These are phyloP conservation scores for Rhododendron molle DNA, from an alignment of 148 eudicot genomes.

Conservation along the genomic window DNA sequence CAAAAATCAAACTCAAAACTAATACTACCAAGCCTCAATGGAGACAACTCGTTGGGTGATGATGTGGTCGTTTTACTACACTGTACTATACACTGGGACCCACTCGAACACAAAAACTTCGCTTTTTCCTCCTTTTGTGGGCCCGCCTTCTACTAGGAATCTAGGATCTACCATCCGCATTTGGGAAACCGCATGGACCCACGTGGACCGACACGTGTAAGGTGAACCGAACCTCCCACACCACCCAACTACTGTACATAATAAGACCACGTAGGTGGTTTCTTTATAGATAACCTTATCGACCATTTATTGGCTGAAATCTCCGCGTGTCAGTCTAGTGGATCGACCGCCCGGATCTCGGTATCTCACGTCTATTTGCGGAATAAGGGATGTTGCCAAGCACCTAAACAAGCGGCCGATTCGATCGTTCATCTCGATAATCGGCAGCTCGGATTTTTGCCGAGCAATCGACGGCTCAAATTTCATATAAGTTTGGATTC, in stretches of 20 bases:
- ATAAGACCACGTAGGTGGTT: not conserved
- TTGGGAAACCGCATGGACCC: not conserved
- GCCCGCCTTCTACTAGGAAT: not conserved
- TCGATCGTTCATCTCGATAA: too few relatives aligned
- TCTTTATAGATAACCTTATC: not conserved
- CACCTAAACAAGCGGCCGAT: too few relatives aligned
- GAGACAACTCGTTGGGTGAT: too few relatives aligned
- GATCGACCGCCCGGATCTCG: not conserved
- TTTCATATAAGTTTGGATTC: too few relatives aligned
- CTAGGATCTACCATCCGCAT: too few relatives aligned
- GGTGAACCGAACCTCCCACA: not conserved
- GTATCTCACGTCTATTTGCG: not conserved
- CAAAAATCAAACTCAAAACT: too few relatives aligned
- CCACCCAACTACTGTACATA: not conserved
- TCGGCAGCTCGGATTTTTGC: fast-evolving
- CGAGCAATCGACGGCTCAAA: too few relatives aligned
- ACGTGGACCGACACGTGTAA: not conserved
- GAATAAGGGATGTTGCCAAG: too few relatives aligned
- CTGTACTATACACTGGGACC: not conserved
- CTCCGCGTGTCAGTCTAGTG: not conserved
- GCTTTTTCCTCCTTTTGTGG: not conserved
- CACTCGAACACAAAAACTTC: not conserved
- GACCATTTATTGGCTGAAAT: not conserved
- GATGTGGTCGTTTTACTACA: too few relatives aligned
- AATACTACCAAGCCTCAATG: too few relatives aligned